phyloP scores from a whole-genome alignment of 768 basidiomycete genomes.

The Lactifluus echinatus region DNA sequence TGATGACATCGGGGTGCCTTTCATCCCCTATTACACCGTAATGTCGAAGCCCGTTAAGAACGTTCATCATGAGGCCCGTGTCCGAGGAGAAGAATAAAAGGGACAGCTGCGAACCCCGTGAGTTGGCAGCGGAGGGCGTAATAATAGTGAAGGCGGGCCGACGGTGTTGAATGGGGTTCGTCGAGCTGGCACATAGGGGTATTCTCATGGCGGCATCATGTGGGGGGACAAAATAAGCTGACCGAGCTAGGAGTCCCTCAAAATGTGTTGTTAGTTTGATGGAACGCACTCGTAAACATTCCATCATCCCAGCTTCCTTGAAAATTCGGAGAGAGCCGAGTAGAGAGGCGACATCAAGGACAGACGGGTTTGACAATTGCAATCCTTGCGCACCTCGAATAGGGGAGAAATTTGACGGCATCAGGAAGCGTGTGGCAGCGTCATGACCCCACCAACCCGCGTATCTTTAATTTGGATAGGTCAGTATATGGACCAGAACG shows the following conservation, averaged over 20 bases:
- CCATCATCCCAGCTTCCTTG: constrained; percentile 69
- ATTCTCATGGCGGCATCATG: constrained; percentile 27
- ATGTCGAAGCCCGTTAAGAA: constrained; percentile 51
- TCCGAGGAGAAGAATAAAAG: constrained; percentile 64
- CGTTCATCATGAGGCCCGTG: constrained; percentile 56
- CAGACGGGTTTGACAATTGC: constrained; percentile 92
- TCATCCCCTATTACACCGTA: constrained; percentile 89
- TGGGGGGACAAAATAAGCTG: constrained; percentile 53
- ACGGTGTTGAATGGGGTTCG: neutral
- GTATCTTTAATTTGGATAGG: constrained; percentile 39
- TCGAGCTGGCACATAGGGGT: constrained; percentile 21
- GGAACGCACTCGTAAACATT: constrained; percentile 58
- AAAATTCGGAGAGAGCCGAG: constrained; percentile 79
- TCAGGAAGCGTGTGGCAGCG: constrained; percentile 75
- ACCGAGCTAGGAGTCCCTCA: constrained; percentile 51
- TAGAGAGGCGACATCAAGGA: constrained; percentile 69
- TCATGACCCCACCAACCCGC: constrained; percentile 99
- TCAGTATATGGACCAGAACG: constrained; percentile 4
- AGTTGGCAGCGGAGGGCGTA: constrained; percentile 60
- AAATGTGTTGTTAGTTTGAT: constrained; percentile 61
- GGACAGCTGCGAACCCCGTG: constrained; percentile 83
- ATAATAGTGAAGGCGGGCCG: constrained; percentile 76
- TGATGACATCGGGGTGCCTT: constrained; percentile 84
- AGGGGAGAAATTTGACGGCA: constrained; percentile 78
- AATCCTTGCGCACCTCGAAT: constrained; percentile 89